Evolutionary conservation across 2,329 filamentous ascomycete genomes (phyloP).

Genomic region (Trichoderma afroharzianum): DNA sequence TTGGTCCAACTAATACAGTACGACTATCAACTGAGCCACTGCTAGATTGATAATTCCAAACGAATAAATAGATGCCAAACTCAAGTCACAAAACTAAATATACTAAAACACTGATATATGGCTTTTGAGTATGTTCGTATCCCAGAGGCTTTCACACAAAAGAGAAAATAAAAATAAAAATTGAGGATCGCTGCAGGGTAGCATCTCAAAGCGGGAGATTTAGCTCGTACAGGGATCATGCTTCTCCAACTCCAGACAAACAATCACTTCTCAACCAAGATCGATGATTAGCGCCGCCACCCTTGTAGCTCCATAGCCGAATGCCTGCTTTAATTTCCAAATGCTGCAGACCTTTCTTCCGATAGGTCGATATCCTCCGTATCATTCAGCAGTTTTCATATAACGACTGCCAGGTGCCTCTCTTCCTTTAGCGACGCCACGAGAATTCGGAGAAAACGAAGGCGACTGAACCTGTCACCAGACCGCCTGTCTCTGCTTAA

Average conservation of each 20-base stretch:
- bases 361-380: slow-evolving; percentile 1
- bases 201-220: neutral
- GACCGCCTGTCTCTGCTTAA: slow-evolving; percentile 2
- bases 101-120: neutral
- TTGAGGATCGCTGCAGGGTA: neutral
- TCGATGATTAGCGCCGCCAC: slow-evolving; percentile 9
- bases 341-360: neutral
- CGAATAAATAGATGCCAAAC: neutral
- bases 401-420: neutral
- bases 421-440: neutral
- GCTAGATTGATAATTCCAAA: neutral
- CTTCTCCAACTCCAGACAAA: neutral
- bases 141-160: neutral
- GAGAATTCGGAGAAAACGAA: neutral
- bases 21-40: neutral
- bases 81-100: too few species aligned
- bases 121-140: neutral
- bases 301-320: neutral
- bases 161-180: neutral
- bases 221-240: neutral
- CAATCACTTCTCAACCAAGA: slow-evolving; percentile 10
- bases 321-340: neutral
- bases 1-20: neutral
- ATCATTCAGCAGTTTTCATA: neutral
- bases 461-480: neutral